phyloP scores from a whole-genome alignment of 2,329 filamentous ascomycete species.

The Plectosphaerella cucumerina region DNA sequence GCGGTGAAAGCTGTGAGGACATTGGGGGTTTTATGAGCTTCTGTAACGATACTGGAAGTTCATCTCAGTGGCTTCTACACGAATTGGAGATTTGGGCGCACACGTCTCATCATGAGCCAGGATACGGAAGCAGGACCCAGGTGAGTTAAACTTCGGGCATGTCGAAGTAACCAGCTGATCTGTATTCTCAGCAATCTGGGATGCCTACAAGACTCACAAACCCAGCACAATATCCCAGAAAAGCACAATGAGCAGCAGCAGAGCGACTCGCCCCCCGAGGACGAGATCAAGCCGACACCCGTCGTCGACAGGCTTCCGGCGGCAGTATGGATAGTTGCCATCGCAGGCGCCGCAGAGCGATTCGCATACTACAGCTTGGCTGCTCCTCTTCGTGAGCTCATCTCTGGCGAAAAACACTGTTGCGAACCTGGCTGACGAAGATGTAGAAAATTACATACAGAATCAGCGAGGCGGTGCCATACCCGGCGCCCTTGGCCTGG shows the following conservation, averaged over 20 bases:
- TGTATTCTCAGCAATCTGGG: neutral
- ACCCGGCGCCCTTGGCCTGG: slow-evolving; percentile 45
- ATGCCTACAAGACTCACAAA: neutral
- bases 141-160: neutral
- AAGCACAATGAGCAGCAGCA: neutral
- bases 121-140: neutral
- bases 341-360: slow-evolving; percentile 14
- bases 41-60: too few species aligned
- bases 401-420: too few species aligned
- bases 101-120: neutral
- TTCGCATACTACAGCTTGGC: slow-evolving; percentile 16
- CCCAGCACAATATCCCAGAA: neutral
- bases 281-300: slow-evolving; percentile 12
- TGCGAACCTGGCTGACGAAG: neutral
- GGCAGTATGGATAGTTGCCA: slow-evolving; percentile 13
- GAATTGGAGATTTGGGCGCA: too few species aligned
- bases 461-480: slow-evolving; percentile 22
- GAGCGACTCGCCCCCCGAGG: slow-evolving; percentile 3
- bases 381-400: slow-evolving; percentile 10
- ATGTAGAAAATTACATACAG: slow-evolving; percentile 37
- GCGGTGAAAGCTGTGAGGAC: too few species aligned
- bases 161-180: neutral
- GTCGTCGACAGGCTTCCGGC: slow-evolving; percentile 13
- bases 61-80: too few species aligned
- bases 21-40: too few species aligned